Percentiles rank a stretch among this genome's conserved stretches.
Conservation (phyloP, 73 alveolate genomes). For the Paraurostyla sp. region DNA sequence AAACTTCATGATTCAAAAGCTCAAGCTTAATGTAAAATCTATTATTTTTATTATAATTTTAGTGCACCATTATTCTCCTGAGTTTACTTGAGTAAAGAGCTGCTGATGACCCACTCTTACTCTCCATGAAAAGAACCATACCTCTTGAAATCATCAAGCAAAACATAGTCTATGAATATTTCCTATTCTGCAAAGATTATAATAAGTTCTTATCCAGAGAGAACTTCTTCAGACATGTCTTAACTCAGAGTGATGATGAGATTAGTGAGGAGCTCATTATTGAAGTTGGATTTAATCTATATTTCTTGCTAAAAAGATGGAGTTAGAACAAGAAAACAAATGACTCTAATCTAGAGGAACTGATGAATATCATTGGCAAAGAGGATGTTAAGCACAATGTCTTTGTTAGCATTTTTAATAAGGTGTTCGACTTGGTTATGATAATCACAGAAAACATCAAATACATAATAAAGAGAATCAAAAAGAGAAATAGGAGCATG, state of each 20-base stretch:
- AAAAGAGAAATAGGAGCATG: neutral
- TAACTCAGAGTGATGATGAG: conserved; percentile 29
- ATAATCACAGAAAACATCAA: neutral
- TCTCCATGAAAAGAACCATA: conserved; percentile 63
- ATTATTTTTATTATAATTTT: neutral
- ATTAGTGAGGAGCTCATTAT: conserved; percentile 52
- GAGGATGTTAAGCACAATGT: neutral
- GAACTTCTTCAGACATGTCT: conserved; percentile 56
- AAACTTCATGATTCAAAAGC: conserved; percentile 56
- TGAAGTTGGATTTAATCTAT: conserved; percentile 65
- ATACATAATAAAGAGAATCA: neutral
- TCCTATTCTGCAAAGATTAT: conserved; percentile 49
- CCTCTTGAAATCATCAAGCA: conserved; percentile 57
- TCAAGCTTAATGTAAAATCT: conserved; percentile 37
- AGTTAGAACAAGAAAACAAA: conserved; percentile 42
- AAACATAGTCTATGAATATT: conserved; percentile 47
- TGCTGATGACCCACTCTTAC: conserved; percentile 40
- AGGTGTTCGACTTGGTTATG: neutral
- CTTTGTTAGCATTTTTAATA: conserved; percentile 22
- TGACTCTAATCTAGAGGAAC: conserved; percentile 33
- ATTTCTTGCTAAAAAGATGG: conserved; percentile 58
- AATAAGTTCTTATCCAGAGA: conserved; percentile 52
- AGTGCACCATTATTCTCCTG: conserved; percentile 54
- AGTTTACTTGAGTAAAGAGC: conserved; percentile 57
- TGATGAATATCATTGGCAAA: neutral